Base-by-base conservation (phyloP, 495 filamentous ascomycete species). In the Penicillium silybi region DNA sequence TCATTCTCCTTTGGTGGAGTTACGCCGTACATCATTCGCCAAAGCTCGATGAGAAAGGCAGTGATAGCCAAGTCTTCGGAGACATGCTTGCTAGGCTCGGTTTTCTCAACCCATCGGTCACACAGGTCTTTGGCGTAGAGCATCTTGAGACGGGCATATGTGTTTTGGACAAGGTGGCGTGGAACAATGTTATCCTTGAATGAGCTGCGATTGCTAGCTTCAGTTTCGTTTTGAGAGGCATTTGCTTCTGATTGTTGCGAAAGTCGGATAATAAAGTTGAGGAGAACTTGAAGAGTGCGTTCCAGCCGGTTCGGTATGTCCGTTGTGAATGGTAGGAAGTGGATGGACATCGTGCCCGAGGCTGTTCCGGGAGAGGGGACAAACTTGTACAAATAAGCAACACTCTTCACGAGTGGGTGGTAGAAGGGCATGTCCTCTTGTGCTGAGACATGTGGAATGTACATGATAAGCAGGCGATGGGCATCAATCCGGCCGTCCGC, bases 21-120 rank as follows among this genome's bases (percentile, higher is more conserved):
- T 13, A 52, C 54, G 15, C 65, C 69, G 61, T 97, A 97, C 85
- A 96, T 93, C 52, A 86, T 80, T 45, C 75, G 68, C 93, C 95
- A 98, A 9, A 97, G 76, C 76, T 96, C 92, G 26, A 97, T 86
- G 35, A 98, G 69, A 61, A 97, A 97, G 9, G 93, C 89, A 1
- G 95, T 86, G 52, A 97, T 95, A n/a, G 83, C 74, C 17, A 98
- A 69, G 64, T 97, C 92, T 64, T 97, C 93, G 66, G 95, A 96
- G 7, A 97, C 89, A 67, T 97, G 90, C 65, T 97, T 97, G 18
- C 75, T 77, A 0, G 91, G 88, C 64, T 96, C 90, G 2, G 92
- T 96, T 41, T 76, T 75, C 69, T 97, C 92, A 11, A 81, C 83
- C 93, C 95, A 97, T 7, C 64, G 63, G 20, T 78, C 65, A 20